Percentiles rank a stretch among this genome's conserved stretches.
Evolutionary conservation across 306 rosid species (phyloP).

Genomic region (Neltuma alba): DNA sequence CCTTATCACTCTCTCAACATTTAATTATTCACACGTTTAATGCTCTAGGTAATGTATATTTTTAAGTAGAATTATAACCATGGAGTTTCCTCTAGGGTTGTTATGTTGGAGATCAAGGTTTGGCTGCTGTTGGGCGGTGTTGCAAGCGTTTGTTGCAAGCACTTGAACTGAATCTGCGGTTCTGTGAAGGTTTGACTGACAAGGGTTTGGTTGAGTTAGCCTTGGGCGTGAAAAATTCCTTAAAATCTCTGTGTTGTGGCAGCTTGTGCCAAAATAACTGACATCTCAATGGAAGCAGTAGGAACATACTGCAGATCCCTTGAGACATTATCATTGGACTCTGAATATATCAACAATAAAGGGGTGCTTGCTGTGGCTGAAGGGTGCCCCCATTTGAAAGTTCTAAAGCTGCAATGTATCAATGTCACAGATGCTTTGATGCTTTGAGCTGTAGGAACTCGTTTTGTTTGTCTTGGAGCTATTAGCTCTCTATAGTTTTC

Average conservation of each 20-base stretch:
- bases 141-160: too few relatives aligned
- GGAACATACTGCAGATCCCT: conserved; percentile 73
- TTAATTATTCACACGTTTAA: background rate
- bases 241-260: conserved; percentile 84
- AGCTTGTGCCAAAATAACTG: conserved; percentile 84
- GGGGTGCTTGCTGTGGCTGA: conserved; percentile 82
- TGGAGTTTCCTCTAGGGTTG: conserved; percentile 69
- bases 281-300: conserved; percentile 76
- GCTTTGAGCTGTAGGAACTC: conserved; percentile 81
- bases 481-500: conserved; percentile 81
- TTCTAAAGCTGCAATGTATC: conserved; percentile 79
- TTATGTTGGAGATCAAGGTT: conserved; percentile 89
- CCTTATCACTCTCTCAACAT: background rate
- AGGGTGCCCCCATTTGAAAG: conserved; percentile 75
- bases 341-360: conserved; percentile 76
- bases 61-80: conserved; percentile 28
- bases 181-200: conserved; percentile 92
- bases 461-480: conserved; percentile 67
- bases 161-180: conserved; percentile 88
- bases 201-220: conserved; percentile 67
- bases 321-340: conserved; percentile 73
- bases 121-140: conserved; percentile 78
- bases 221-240: conserved; percentile 65
- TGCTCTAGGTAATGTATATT: conserved; percentile 9
- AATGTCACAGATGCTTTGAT: conserved; percentile 85